These are phyloP conservation scores for Populus trichocarpa DNA, from an alignment of 441 rosid species.

Conservation along the genomic window DNA sequence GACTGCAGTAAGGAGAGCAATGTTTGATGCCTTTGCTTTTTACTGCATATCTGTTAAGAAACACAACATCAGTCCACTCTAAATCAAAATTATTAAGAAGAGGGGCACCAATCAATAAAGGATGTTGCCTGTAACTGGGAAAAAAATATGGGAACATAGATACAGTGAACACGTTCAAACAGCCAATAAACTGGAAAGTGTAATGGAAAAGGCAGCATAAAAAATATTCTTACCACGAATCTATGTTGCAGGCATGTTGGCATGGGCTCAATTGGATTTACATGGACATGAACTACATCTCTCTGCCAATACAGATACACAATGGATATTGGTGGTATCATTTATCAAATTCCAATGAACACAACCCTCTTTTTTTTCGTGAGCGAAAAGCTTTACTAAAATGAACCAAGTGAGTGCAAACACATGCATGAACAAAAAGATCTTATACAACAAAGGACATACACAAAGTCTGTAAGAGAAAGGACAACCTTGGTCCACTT, in stretches of 20 bases:
- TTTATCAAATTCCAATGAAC: slow-evolving; percentile 1
- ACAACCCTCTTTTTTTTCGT: not conserved
- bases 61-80: slow-evolving; percentile 7
- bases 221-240: slow-evolving; percentile 55
- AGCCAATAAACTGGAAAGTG: not conserved
- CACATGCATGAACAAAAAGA: not conserved
- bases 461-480: not conserved
- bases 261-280: slow-evolving; percentile 70
- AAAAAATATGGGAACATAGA: not conserved
- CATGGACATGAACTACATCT: slow-evolving; percentile 73
- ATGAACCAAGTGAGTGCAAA: not conserved
- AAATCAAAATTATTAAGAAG: not conserved
- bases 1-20: slow-evolving; percentile 55
- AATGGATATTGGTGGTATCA: slow-evolving; percentile 13
- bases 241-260: slow-evolving; percentile 68
- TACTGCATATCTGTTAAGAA: slow-evolving; percentile 53
- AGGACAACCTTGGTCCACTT: slow-evolving; percentile 84
- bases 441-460: not conserved
- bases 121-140: not conserved
- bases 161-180: not conserved
- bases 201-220: not conserved
- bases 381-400: not conserved
- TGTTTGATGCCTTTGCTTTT: slow-evolving; percentile 44
- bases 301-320: slow-evolving; percentile 36
- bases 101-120: not conserved